Evolutionary conservation across 257 asterid species (phyloP).

Genomic region (Jacaranda copaia): DNA sequence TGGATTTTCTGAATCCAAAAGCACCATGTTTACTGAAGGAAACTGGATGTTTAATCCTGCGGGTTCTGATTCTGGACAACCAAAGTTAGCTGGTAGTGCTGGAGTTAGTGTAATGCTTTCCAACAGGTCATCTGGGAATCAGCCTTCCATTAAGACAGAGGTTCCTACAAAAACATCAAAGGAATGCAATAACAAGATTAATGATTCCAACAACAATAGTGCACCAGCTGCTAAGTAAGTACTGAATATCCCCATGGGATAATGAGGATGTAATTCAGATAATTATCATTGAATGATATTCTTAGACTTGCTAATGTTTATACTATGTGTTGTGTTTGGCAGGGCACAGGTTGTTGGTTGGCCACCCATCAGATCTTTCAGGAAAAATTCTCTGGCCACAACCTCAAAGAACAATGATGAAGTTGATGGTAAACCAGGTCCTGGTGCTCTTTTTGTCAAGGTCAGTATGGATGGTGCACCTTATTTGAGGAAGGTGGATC

Average conservation of each 20-base stretch:
- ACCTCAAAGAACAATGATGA: slow-evolving; percentile 76
- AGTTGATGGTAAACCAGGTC: slow-evolving; percentile 77
- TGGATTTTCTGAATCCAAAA: slow-evolving; percentile 55
- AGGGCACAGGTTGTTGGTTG: slow-evolving; percentile 95
- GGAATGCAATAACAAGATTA: slow-evolving; percentile 51
- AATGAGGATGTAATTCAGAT: not conserved
- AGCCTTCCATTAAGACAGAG: slow-evolving; percentile 46
- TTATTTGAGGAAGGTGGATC: slow-evolving; percentile 89
- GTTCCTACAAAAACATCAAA: slow-evolving; percentile 46
- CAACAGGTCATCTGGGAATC: slow-evolving; percentile 46
- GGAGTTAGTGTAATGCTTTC: slow-evolving; percentile 12
- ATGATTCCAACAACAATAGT: slow-evolving; percentile 48
- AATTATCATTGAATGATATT: not conserved
- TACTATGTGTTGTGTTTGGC: slow-evolving; percentile 29
- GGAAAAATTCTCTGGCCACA: slow-evolving; percentile 76
- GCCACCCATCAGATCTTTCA: slow-evolving; percentile 88
- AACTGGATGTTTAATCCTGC: slow-evolving; percentile 68
- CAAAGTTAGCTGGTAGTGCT: slow-evolving; percentile 52
- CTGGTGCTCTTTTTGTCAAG: slow-evolving; percentile 77
- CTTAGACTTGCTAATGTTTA: slow-evolving; percentile 22
- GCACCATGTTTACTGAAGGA: slow-evolving; percentile 51
- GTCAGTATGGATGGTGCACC: slow-evolving; percentile 99
- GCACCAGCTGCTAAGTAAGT: slow-evolving; percentile 88
- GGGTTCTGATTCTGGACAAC: slow-evolving; percentile 54
- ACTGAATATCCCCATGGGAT: not conserved